Evolutionary conservation across 768 basidiomycete species (phyloP).

Genomic region (Leccinum pellstonianum): DNA sequence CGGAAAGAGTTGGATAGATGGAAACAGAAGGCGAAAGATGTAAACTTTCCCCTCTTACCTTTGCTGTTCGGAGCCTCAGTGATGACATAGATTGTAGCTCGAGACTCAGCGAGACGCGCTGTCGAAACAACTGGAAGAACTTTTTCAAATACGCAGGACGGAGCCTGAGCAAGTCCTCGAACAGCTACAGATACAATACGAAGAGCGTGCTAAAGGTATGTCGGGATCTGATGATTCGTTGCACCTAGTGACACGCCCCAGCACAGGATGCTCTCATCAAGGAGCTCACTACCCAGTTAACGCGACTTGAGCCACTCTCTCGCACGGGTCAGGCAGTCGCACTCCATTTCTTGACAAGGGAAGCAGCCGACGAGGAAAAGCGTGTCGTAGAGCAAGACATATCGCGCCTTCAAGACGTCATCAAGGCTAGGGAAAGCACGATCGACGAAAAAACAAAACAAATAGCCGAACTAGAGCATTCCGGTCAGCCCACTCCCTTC

Average conservation of each 20-base stretch:
- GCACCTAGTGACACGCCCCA: conserved; percentile 27
- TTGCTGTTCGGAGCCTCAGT: not conserved
- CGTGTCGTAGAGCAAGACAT: conserved; percentile 49
- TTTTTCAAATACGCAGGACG: conserved; percentile 55
- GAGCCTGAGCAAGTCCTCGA: conserved; percentile 61
- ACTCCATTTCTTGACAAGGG: conserved; percentile 69
- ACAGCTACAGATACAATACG: conserved; percentile 48
- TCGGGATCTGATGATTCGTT: not conserved
- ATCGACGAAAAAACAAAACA: conserved; percentile 45
- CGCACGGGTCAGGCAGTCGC: conserved; percentile 48
- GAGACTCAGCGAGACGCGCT: conserved; percentile 47
- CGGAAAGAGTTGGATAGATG: conserved; percentile 30
- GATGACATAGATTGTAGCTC: conserved; percentile 19
- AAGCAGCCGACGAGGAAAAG: conserved; percentile 70
- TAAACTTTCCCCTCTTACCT: conserved; percentile 2
- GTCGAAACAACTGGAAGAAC: conserved; percentile 56
- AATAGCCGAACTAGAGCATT: conserved; percentile 47
- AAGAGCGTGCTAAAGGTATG: conserved; percentile 54
- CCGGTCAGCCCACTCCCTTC: conserved; percentile 39
- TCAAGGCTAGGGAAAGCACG: conserved; percentile 43
- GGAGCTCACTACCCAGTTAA: conserved; percentile 52
- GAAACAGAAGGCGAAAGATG: conserved; percentile 32
- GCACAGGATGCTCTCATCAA: conserved; percentile 51
- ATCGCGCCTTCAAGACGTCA: conserved; percentile 38
- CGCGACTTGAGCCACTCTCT: conserved; percentile 54